Conservation (phyloP, 768 basidiomycete species). For the Gloeopeniophorella convolvens region DNA sequence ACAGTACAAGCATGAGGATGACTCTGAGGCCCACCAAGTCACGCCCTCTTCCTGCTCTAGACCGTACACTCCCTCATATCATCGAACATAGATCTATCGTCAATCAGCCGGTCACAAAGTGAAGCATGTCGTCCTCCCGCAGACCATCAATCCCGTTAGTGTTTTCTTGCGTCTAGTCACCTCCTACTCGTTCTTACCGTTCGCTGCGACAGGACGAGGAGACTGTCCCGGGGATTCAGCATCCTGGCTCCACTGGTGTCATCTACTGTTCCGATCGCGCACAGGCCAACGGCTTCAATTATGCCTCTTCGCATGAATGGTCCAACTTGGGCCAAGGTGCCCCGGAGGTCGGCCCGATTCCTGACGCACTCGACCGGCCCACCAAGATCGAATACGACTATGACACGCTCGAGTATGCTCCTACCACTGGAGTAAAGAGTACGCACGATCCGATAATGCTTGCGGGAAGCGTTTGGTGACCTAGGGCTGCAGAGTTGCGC, state of each 20-base stretch:
- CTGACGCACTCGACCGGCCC: conserved; percentile 63
- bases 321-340: conserved; percentile 89
- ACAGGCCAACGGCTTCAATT: conserved; percentile 91
- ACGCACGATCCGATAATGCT: conserved; percentile 1
- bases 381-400: conserved; percentile 55
- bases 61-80: background rate
- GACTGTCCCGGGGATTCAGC: conserved; percentile 82
- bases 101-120: conserved; percentile 62
- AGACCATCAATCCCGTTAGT: conserved; percentile 64
- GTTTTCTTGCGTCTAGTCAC: background rate
- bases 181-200: background rate
- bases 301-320: conserved; percentile 74
- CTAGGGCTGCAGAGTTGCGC: conserved; percentile 51
- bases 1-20: conserved; percentile 65
- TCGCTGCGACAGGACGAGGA: conserved; percentile 63
- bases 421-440: conserved; percentile 89
- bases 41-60: conserved; percentile 6
- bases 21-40: conserved; percentile 89
- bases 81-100: conserved; percentile 58
- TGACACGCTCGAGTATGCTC: conserved; percentile 85
- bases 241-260: conserved; percentile 58
- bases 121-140: conserved; percentile 46
- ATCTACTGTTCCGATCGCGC: conserved; percentile 92
- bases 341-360: conserved; percentile 82
- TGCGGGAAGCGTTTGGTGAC: background rate